phyloP scores from a whole-genome alignment of 1,139 yeast genomes.

The Arxiozyma heterogenica region DNA sequence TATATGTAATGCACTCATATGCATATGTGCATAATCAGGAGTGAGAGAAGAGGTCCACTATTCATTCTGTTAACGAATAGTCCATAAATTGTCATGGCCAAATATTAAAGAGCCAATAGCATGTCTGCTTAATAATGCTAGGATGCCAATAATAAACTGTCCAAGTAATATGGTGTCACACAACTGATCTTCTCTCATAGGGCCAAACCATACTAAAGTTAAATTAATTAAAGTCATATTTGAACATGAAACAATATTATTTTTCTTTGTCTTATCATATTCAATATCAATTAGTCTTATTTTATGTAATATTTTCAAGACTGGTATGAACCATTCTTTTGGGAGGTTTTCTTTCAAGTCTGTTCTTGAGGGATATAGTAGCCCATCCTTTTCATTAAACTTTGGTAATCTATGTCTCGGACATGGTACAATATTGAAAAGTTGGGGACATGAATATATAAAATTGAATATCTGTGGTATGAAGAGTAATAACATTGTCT shows the following conservation, averaged over 20 bases:
- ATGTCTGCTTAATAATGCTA: slow-evolving; percentile 68
- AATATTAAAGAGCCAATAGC: slow-evolving; percentile 77
- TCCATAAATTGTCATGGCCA: slow-evolving; percentile 72
- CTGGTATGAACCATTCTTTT: slow-evolving; percentile 25
- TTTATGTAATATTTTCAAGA: slow-evolving; percentile 30
- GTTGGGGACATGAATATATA: slow-evolving; percentile 80
- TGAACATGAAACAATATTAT: slow-evolving; percentile 40
- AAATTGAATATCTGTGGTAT: slow-evolving; percentile 88
- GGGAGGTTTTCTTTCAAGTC: slow-evolving; percentile 34
- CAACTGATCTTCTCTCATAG: slow-evolving; percentile 71
- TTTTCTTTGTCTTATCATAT: slow-evolving; percentile 21
- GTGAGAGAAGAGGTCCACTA: no score
- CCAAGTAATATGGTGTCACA: slow-evolving; percentile 49
- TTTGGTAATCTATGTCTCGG: slow-evolving; percentile 91
- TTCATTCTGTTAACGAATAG: slow-evolving; percentile 9
- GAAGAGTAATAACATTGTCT: slow-evolving; percentile 76
- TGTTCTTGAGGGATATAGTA: slow-evolving; percentile 68
- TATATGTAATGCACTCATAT: not conserved
- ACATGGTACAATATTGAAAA: slow-evolving; percentile 78
- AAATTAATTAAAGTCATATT: slow-evolving; percentile 85
- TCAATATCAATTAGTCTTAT: slow-evolving; percentile 41
- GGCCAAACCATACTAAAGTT: slow-evolving; percentile 77
- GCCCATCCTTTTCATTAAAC: slow-evolving; percentile 57
- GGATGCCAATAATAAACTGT: slow-evolving; percentile 59
- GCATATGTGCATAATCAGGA: not conserved